Conservation (phyloP, 768 basidiomycete genomes). For the Suillus placidus region DNA sequence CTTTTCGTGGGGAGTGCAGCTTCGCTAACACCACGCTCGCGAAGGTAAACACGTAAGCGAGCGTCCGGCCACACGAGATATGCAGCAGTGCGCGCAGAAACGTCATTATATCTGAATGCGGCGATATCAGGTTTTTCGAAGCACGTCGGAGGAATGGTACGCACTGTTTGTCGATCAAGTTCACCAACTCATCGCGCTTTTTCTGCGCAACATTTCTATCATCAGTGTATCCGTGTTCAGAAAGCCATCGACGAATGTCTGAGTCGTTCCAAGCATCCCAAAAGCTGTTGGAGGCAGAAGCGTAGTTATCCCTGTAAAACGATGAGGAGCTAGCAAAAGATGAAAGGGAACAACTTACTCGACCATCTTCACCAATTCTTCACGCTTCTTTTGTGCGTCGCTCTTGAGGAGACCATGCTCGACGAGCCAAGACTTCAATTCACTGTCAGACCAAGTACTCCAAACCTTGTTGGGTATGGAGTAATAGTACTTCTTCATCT, state of each 20-base stretch:
- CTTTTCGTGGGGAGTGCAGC: constrained; percentile 63
- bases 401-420: constrained; percentile 72
- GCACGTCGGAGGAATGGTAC: constrained; percentile 15
- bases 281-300: constrained; percentile 57
- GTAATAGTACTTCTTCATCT: constrained; percentile 85
- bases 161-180: constrained; percentile 72
- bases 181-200: constrained; percentile 76
- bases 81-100: constrained; percentile 46
- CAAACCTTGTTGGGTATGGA: constrained; percentile 54
- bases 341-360: constrained; percentile 43
- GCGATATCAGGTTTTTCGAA: not conserved
- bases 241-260: constrained; percentile 72
- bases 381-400: constrained; percentile 63
- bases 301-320: constrained; percentile 63
- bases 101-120: constrained; percentile 54
- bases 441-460: constrained; percentile 75
- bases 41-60: constrained; percentile 85
- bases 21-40: constrained; percentile 75
- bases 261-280: constrained; percentile 75
- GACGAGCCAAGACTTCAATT: constrained; percentile 80
- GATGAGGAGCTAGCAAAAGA: constrained; percentile 2
- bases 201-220: constrained; percentile 52
- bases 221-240: constrained; percentile 68
- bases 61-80: constrained; percentile 95
- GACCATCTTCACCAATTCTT: constrained; percentile 79